Evolutionary conservation across 306 rosid species (phyloP).

Genomic region (Lagenaria siceraria): DNA sequence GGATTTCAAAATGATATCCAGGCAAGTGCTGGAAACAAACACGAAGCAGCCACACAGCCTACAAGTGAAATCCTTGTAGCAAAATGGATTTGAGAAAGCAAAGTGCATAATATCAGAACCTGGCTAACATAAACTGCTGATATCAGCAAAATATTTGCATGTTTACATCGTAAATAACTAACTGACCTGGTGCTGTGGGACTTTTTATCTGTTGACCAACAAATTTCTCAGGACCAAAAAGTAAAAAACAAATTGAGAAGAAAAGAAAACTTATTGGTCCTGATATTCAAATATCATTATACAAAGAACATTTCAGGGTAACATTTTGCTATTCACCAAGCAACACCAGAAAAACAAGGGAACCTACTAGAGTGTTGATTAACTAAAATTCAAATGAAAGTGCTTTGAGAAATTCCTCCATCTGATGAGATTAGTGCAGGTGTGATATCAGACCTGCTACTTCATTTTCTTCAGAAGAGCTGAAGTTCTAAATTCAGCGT

Average conservation of each 20-base stretch:
- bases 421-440: not conserved
- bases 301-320: constrained; percentile 26
- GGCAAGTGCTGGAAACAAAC: not conserved
- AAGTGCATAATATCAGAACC: not conserved
- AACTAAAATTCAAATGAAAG: constrained; percentile 30
- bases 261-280: constrained; percentile 9
- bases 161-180: constrained; percentile 7
- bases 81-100: not conserved
- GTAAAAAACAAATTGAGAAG: not conserved
- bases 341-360: constrained; percentile 20
- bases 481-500: constrained; percentile 64
- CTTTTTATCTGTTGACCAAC: constrained; percentile 10
- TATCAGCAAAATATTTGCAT: constrained; percentile 6
- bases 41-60: not conserved
- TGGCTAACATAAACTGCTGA: not conserved
- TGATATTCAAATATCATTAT: constrained; percentile 20
- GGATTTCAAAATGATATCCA: not conserved
- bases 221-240: constrained; percentile 8
- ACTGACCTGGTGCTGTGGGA: constrained; percentile 1
- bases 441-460: constrained; percentile 13
- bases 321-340: constrained; percentile 22
- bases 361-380: constrained; percentile 41
- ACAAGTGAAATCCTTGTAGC: not conserved
- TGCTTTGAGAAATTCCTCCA: constrained; percentile 27
- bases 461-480: constrained; percentile 55